Base-by-base conservation (phyloP, 108 stramenopile species). In the Cyclostephanos invisitatus region DNA sequence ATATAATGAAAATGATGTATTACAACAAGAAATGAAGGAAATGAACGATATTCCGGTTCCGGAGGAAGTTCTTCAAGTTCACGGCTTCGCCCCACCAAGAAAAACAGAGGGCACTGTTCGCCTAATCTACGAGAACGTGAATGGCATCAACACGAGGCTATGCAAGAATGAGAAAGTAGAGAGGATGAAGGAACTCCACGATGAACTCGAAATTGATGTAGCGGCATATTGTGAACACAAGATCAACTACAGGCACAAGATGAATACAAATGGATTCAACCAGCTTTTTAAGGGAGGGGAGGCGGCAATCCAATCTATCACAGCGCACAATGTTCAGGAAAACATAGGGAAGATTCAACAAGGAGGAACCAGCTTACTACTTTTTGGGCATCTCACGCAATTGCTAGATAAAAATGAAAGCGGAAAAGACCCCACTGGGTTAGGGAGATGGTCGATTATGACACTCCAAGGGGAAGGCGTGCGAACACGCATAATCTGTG, bases 211-310 rank as follows among this genome's bases (percentile, higher is more conserved):
- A 29, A 47, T 46, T 32, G 60, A 71, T 37, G 25, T 71, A 0
- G 70, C 42, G 10, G 42, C 47, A 5, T 36, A 47, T 7, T 61
- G 32, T 36, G 70, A 71, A 14, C 70, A 71, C 32, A n/a, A 60
- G 21, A 24, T 61, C 8, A 71, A 71, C 35, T 10, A 61, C 12
- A 59, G 15, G 15, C 58, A 59, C 35, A 59, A 59, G 21, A 36
- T 14, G 29, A 59, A 59, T 28, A 27, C 1, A 3, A 70, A 60
- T 18, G 58, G 69, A 0, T 61, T 61, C 4, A 27, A n/a, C 6
- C 70, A 62, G 7, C 21, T 71, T 28, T 71, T 71, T 21, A n/a
- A 61, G 5, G 60, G 70, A 49, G 58, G 58, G 29, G 59, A 71
- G 32, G 59, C 59, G 18, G 70, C 47, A 4, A 5, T 71, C 0